These are phyloP conservation scores for Litchi chinensis DNA, from an alignment of 345 rosid genomes.

Conservation along the genomic window DNA sequence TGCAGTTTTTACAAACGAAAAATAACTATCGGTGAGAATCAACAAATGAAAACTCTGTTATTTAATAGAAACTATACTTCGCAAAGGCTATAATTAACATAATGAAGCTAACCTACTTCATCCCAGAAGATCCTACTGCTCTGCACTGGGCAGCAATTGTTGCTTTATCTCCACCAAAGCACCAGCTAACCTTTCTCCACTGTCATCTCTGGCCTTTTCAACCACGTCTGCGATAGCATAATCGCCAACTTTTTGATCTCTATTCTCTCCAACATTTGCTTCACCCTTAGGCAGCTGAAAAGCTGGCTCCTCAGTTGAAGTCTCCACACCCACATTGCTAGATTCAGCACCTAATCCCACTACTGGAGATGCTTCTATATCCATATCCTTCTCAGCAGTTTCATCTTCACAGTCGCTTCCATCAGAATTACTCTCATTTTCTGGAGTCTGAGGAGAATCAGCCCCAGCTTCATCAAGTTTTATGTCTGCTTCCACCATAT, in stretches of 20 bases:
- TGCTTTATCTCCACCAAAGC: slow-evolving; percentile 10
- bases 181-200: slow-evolving; percentile 21
- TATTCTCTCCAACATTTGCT: slow-evolving; percentile 20
- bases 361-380: slow-evolving; percentile 36
- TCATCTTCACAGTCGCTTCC: slow-evolving; percentile 54
- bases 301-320: slow-evolving; percentile 21
- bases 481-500: slow-evolving; percentile 48
- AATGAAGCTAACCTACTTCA: slow-evolving; percentile 14
- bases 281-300: slow-evolving; percentile 17
- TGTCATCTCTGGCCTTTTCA: slow-evolving; percentile 17
- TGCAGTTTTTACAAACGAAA: slow-evolving; percentile 1
- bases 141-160: slow-evolving; percentile 21
- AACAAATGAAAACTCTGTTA: background rate
- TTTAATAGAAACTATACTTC: background rate
- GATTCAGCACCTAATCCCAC: slow-evolving; percentile 27
- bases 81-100: slow-evolving; percentile 5
- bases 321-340: slow-evolving; percentile 18
- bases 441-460: slow-evolving; percentile 49
- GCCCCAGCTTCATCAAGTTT: slow-evolving; percentile 56
- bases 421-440: slow-evolving; percentile 48
- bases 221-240: slow-evolving; percentile 9
- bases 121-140: slow-evolving; percentile 1
- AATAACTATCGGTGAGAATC: background rate
- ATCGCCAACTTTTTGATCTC: slow-evolving; percentile 15
- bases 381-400: slow-evolving; percentile 34